phyloP scores from a whole-genome alignment of 768 basidiomycete genomes.

The Rhizopogon rudus region DNA sequence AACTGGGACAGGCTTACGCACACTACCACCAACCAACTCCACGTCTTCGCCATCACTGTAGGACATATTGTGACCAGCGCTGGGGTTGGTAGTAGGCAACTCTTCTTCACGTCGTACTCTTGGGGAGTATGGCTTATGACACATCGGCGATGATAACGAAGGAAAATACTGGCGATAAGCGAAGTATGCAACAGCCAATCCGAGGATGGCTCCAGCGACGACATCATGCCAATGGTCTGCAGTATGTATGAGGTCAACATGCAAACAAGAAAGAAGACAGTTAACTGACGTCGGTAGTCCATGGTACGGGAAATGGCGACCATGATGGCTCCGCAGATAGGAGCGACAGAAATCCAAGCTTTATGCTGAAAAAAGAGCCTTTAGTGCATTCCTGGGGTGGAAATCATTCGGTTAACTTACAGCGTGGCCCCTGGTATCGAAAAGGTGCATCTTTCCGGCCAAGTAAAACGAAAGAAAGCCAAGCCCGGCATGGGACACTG shows the following conservation, averaged over 20 bases:
- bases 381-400: slow-evolving; percentile 1
- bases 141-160: slow-evolving; percentile 52
- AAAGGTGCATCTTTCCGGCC: slow-evolving; percentile 89
- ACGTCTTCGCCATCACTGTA: slow-evolving; percentile 19
- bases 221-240: slow-evolving; percentile 93
- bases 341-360: slow-evolving; percentile 78
- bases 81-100: slow-evolving; percentile 35
- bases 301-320: slow-evolving; percentile 86
- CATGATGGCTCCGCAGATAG: slow-evolving; percentile 71
- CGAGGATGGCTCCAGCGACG: slow-evolving; percentile 71
- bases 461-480: slow-evolving; percentile 86
- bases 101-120: slow-evolving; percentile 46
- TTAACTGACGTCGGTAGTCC: slow-evolving; percentile 76
- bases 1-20: slow-evolving; percentile 7
- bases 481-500: slow-evolving; percentile 91
- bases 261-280: not conserved
- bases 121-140: slow-evolving; percentile 70
- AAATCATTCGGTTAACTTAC: slow-evolving; percentile 30
- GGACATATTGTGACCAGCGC: slow-evolving; percentile 1
- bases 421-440: slow-evolving; percentile 73
- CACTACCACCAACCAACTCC: slow-evolving; percentile 18
- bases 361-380: slow-evolving; percentile 42
- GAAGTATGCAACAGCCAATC: slow-evolving; percentile 66
- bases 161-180: slow-evolving; percentile 84
- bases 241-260: slow-evolving; percentile 3